A percentile compares a stretch with the other conserved stretches of the same genome.
phyloP scores from a whole-genome alignment of 495 filamentous ascomycete species.

The Hypoxylon cercidicola region DNA sequence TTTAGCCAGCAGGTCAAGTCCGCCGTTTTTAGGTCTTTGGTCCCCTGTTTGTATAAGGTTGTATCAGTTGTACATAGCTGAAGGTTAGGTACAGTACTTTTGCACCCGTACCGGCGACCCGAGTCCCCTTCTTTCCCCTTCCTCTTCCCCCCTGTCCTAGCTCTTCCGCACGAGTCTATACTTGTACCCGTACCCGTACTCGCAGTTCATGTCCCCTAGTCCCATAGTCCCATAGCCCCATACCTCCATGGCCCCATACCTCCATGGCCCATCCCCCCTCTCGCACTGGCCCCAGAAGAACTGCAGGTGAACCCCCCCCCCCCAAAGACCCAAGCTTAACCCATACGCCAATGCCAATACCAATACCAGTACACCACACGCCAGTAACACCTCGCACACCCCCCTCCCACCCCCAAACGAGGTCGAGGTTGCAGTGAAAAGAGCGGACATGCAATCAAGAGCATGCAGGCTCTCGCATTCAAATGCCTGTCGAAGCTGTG shows the following conservation, averaged over 20 bases:
- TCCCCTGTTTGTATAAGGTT: not conserved
- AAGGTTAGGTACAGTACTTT: slow-evolving; percentile 7
- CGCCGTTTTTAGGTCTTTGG: not conserved
- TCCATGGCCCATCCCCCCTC: too few species aligned
- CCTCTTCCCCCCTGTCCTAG: slow-evolving; percentile 13
- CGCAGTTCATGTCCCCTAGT: too few species aligned
- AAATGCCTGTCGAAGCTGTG: slow-evolving; percentile 40
- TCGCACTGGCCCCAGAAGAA: slow-evolving; percentile 40
- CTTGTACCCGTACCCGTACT: slow-evolving; percentile 4
- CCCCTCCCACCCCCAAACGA: slow-evolving; percentile 17
- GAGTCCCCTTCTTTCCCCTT: slow-evolving; percentile 1
- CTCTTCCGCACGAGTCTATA: slow-evolving; percentile 24
- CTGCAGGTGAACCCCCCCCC: too few species aligned
- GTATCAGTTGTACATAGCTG: too few species aligned
- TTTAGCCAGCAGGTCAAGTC: slow-evolving; percentile 13
- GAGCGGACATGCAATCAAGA: slow-evolving; percentile 41
- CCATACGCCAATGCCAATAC: too few species aligned
- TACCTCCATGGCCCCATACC: too few species aligned
- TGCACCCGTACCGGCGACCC: slow-evolving; percentile 1
- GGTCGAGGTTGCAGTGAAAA: slow-evolving; percentile 47
- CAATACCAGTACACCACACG: too few species aligned
- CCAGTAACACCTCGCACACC: not conserved
- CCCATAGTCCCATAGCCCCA: too few species aligned
- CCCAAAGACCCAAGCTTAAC: too few species aligned
- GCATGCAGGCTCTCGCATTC: slow-evolving; percentile 42